A percentile compares a stretch with the other conserved stretches of the same genome.
Evolutionary conservation across 2,329 filamentous ascomycete genomes (phyloP).

Genomic region (Sarocladium kiliense): DNA sequence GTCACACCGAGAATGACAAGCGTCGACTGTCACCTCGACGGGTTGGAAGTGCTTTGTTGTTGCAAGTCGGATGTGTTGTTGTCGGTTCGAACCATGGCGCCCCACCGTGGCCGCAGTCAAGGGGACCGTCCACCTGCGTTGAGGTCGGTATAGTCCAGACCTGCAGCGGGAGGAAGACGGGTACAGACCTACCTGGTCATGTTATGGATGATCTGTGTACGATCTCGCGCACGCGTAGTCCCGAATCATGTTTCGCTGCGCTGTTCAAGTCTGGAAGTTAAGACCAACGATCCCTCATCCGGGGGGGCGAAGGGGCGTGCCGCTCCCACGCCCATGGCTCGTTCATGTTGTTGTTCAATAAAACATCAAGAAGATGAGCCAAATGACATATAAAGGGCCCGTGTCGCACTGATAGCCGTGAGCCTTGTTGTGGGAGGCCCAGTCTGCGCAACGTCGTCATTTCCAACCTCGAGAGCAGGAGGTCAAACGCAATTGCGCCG

Average conservation of each 20-base stretch:
- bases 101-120: slow-evolving; percentile 36
- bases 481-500: too few relatives aligned
- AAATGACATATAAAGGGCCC: too few relatives aligned
- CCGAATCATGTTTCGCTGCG: background rate
- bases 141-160: slow-evolving; percentile 5
- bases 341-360: background rate
- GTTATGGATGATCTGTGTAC: background rate
- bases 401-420: too few relatives aligned
- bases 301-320: background rate
- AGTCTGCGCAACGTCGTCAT: too few relatives aligned
- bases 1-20: slow-evolving; percentile 29
- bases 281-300: background rate
- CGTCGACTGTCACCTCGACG: background rate
- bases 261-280: background rate
- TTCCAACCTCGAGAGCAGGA: too few relatives aligned
- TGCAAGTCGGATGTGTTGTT: slow-evolving; percentile 11
- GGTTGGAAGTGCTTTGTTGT: background rate
- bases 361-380: too few relatives aligned
- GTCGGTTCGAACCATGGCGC: slow-evolving; percentile 32
- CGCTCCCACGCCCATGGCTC: background rate
- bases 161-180: slow-evolving; percentile 24
- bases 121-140: slow-evolving; percentile 19
- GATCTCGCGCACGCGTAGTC: background rate
- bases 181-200: background rate
- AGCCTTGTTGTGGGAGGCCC: too few relatives aligned